phyloP scores from a whole-genome alignment of 352 stramenopile genomes.

The Pythium graminicola region DNA sequence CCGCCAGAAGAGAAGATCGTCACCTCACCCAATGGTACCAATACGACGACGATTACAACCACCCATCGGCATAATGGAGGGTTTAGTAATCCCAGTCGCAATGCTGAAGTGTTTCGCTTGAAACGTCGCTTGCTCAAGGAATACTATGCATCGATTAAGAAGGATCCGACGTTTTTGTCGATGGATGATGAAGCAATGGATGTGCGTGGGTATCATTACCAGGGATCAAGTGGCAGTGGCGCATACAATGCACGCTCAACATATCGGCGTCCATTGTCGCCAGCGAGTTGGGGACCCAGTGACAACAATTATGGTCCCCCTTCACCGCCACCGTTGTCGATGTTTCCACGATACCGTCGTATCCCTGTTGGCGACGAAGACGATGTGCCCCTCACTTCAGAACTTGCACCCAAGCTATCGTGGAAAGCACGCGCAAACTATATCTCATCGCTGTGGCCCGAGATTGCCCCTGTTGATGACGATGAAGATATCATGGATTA shows the following conservation, averaged over 20 bases:
- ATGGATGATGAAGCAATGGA: conserved; percentile 13
- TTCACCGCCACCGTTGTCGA: conserved; percentile 5
- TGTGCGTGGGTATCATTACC: not conserved
- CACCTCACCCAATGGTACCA: conserved; percentile 43
- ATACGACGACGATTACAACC: conserved; percentile 36
- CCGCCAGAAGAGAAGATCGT: conserved; percentile 49
- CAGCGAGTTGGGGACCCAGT: conserved; percentile 13
- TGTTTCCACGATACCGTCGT: conserved; percentile 45
- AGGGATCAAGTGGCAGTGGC: not conserved
- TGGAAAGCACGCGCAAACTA: conserved; percentile 59
- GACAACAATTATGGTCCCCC: not conserved
- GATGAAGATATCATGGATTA: conserved; percentile 73
- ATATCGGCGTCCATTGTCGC: conserved; percentile 19
- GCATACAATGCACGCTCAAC: conserved; percentile 8
- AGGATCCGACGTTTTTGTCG: conserved; percentile 20
- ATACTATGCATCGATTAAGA: conserved; percentile 31
- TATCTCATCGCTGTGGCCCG: conserved; percentile 60
- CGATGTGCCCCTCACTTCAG: conserved; percentile 35
- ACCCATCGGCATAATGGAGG: conserved; percentile 57
- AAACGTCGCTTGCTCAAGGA: conserved; percentile 57
- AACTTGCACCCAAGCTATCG: conserved; percentile 33
- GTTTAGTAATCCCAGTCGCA: conserved; percentile 66
- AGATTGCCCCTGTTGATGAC: conserved; percentile 50
- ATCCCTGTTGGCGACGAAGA: conserved; percentile 25
- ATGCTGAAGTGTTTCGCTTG: conserved; percentile 63